These are phyloP conservation scores for Ilyonectria sp. DNA, from an alignment of 2,329 filamentous ascomycete genomes.

Conservation along the genomic window DNA sequence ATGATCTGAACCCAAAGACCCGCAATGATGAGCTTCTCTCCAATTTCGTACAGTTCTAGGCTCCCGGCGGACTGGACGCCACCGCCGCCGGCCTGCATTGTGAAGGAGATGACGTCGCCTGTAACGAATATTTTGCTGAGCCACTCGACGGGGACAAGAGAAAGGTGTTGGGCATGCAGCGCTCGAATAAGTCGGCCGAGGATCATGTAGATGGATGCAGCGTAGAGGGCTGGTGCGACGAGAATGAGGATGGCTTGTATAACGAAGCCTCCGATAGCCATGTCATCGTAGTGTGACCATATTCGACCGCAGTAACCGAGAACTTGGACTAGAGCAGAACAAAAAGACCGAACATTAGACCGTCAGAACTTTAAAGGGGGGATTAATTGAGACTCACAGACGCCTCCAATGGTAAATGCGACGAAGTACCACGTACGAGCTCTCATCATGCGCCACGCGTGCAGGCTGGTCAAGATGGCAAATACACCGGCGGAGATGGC, in stretches of 20 bases:
- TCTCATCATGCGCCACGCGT: constrained; percentile 60
- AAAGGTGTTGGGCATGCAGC: constrained; percentile 53
- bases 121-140: constrained; percentile 70
- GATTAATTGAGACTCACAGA: constrained; percentile 57
- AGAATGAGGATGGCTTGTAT: constrained; percentile 62
- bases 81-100: constrained; percentile 63
- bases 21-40: constrained; percentile 66
- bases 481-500: constrained; percentile 54
- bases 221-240: constrained; percentile 63
- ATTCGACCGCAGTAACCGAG: constrained; percentile 55
- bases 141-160: constrained; percentile 55
- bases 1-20: constrained; percentile 72
- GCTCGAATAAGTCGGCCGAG: constrained; percentile 61
- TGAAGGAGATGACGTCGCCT: constrained; percentile 68
- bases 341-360: constrained; percentile 7
- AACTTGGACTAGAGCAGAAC: constrained; percentile 54
- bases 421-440: constrained; percentile 66
- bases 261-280: constrained; percentile 6
- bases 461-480: constrained; percentile 59
- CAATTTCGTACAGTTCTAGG: constrained; percentile 48
- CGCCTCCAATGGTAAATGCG: constrained; percentile 62
- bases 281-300: constrained; percentile 15
- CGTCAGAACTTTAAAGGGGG: background rate
- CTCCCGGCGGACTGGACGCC: constrained; percentile 50
- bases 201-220: constrained; percentile 67